phyloP scores from a whole-genome alignment of 768 basidiomycete species.

The Termitomyces sp. region DNA sequence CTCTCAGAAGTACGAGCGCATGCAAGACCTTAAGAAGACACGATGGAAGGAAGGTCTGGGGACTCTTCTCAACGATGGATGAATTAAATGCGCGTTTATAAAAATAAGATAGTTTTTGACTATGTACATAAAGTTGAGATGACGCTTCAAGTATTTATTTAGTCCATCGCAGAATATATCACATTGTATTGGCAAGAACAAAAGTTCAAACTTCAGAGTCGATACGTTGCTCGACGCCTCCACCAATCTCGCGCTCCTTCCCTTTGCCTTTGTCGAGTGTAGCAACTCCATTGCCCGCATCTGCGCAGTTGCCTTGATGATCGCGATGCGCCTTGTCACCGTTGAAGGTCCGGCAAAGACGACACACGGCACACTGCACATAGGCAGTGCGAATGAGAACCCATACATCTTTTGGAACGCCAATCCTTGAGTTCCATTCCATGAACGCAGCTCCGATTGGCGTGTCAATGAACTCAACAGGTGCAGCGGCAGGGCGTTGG shows the following conservation, averaged over 20 bases:
- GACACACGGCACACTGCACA: constrained; percentile 6
- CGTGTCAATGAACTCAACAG: not conserved
- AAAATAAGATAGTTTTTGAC: too few relatives aligned
- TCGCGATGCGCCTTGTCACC: constrained; percentile 4
- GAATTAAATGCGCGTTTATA: too few relatives aligned
- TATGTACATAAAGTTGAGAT: too few relatives aligned
- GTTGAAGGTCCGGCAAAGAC: constrained; percentile 4
- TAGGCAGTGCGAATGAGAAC: constrained; percentile 7
- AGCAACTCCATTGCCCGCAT: not conserved
- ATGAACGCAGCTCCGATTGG: constrained; percentile 7
- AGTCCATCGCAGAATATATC: too few relatives aligned
- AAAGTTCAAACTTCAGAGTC: too few relatives aligned
- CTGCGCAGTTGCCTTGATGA: not conserved
- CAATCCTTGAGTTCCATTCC: constrained; percentile 13
- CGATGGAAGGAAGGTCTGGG: too few relatives aligned
- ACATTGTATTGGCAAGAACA: too few relatives aligned
- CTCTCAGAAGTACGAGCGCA: too few relatives aligned
- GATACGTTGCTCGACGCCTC: too few relatives aligned
- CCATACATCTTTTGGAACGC: constrained; percentile 14
- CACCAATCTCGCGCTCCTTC: not conserved
- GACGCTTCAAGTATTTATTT: too few relatives aligned
- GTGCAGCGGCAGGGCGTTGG: not conserved
- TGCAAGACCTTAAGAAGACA: too few relatives aligned
- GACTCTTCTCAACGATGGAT: too few relatives aligned
- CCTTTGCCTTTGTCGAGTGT: not conserved